Evolutionary conservation across 352 stramenopile species (phyloP), one percentile per base, ranked within the genome.

Genomic region (Phytophthora rubi): DNA sequence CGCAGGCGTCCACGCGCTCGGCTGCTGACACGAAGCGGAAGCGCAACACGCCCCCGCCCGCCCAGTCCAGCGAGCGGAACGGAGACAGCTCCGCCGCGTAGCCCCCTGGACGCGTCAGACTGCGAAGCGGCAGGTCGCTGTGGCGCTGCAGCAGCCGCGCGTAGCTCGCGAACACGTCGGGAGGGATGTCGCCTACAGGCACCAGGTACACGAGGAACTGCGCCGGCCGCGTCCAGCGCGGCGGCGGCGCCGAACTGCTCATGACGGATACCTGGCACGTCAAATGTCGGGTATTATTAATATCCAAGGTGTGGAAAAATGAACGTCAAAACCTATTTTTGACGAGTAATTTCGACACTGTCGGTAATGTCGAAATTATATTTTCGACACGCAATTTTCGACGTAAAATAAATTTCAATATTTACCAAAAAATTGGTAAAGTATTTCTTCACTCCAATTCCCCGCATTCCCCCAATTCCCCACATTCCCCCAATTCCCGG

Each of bases 141-240:
- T 92, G 75, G 8, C 52, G 52, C 53, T 85, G 84, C 49, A 96
- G 76, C 15, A 96, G 81, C 18, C 62, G 74, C 62, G 83, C 67
- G 68, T 93, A 93, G 33, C 64, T 63, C 15, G 80, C 73, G 69
- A 90, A 93, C 30, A 86, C 67, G 54, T 92, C 77, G 12, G 62
- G 18, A 3, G 88, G 79, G 59, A 93, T 90, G 55, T 71, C 77
- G 7, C 88, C 88, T 48, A 94, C 85, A 9, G 88, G 88, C 47
- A 91, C 84, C 44, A 94, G 71, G 68, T 96, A 96, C 61, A 96
- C 84, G 63, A 96, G 86, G 57, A 94, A 83, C 78, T 94, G 77
- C 53, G 79, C 69, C 60, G 77, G 81, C 47, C 84, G 81, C 71
- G 75, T 88, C 86, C 86, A 94, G 18, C 76, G 81, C 49, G 76